phyloP scores from a whole-genome alignment of 352 stramenopile species.

The Pythium volutum region DNA sequence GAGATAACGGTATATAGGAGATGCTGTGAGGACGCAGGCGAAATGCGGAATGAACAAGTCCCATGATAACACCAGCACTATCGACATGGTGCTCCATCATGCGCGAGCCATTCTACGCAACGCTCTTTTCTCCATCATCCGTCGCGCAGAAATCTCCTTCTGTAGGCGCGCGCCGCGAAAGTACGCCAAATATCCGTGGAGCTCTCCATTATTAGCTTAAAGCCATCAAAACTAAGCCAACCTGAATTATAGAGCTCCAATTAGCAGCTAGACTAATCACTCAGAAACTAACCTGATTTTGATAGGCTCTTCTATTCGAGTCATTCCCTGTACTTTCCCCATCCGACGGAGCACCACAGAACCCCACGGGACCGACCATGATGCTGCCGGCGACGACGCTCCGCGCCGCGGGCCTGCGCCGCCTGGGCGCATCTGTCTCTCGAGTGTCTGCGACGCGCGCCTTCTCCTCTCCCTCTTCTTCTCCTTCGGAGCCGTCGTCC shows the following conservation, averaged over 20 bases:
- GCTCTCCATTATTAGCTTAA: neutral
- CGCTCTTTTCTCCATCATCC: neutral
- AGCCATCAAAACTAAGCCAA: neutral
- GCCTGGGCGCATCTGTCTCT: neutral
- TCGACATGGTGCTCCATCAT: too few species aligned
- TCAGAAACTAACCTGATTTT: conserved; percentile 4
- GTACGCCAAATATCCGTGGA: neutral
- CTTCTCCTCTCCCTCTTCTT: neutral
- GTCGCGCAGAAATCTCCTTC: neutral
- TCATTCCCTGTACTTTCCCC: neutral
- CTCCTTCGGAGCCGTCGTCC: neutral
- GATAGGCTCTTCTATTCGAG: conserved; percentile 9
- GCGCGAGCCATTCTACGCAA: neutral
- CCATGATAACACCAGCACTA: neutral
- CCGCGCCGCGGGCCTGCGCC: conserved; percentile 1
- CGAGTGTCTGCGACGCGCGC: neutral
- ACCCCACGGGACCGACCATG: neutral
- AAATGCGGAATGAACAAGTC: conserved; percentile 3
- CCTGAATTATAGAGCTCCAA: too few species aligned
- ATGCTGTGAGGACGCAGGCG: neutral
- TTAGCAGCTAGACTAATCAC: too few species aligned
- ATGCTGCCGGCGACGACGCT: conserved; percentile 2
- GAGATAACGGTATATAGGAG: too few species aligned
- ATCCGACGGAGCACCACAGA: conserved; percentile 8
- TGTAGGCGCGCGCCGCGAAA: neutral